Evolutionary conservation across 441 rosid genomes (phyloP).

Genomic region (Macaranga tanarius): DNA sequence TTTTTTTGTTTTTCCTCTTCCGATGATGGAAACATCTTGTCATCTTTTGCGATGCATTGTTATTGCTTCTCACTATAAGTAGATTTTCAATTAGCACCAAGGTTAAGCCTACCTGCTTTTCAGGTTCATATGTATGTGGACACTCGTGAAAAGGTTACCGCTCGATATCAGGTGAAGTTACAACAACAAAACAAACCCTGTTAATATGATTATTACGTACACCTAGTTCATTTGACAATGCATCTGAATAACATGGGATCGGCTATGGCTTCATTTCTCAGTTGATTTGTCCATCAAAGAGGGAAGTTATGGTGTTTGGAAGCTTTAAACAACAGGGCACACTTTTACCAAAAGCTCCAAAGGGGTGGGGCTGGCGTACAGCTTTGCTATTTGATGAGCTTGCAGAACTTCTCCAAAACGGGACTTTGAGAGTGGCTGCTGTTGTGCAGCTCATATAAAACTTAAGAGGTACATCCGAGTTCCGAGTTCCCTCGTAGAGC

Average conservation of each 20-base stretch:
- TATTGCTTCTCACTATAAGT: neutral
- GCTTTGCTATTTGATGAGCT: constrained; percentile 89
- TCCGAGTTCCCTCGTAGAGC: no score
- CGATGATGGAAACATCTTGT: neutral
- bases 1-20: neutral
- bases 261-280: constrained; percentile 23
- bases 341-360: constrained; percentile 93
- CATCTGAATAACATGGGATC: neutral
- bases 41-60: no score
- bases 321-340: constrained; percentile 86
- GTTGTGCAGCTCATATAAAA: constrained; percentile 83
- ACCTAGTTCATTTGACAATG: neutral
- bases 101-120: constrained; percentile 22
- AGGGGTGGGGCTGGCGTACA: constrained; percentile 99
- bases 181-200: constrained; percentile 2
- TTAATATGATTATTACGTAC: neutral
- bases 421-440: constrained; percentile 78
- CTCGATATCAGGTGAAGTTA: constrained; percentile 82
- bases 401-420: constrained; percentile 80
- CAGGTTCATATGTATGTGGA: constrained; percentile 83
- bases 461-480: neutral
- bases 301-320: constrained; percentile 89
- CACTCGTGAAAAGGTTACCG: constrained; percentile 88
- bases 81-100: constrained; percentile 15
- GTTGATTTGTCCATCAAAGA: constrained; percentile 94